These are phyloP conservation scores for Leptomonas pyrrhocoris DNA, from an alignment of 208 protist species.

Conservation along the genomic window DNA sequence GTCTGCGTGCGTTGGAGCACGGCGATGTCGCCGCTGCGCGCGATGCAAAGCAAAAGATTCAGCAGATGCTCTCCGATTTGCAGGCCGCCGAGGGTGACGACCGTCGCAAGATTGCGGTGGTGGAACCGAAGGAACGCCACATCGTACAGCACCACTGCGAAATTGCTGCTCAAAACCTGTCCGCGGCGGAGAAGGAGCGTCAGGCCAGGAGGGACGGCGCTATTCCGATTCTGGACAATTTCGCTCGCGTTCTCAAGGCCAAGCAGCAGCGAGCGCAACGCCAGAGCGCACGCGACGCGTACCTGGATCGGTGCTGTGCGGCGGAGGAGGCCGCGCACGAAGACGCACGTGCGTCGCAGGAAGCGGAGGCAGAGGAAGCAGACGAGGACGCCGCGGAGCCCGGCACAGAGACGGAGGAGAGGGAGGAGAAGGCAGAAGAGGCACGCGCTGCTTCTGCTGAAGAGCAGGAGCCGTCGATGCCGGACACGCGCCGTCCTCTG, in stretches of 20 bases:
- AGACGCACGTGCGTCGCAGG: conserved; percentile 19
- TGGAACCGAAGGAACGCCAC: conserved; percentile 19
- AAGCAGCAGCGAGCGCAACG: conserved; percentile 23
- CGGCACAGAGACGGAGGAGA: background rate
- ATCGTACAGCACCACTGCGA: conserved; percentile 15
- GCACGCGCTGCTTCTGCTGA: background rate
- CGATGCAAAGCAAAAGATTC: background rate
- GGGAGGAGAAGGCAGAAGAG: background rate
- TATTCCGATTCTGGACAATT: background rate
- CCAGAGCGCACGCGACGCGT: conserved; percentile 22
- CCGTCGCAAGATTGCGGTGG: conserved; percentile 9
- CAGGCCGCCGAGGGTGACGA: conserved; percentile 31
- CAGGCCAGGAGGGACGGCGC: background rate
- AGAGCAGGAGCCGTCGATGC: background rate
- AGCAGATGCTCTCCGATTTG: background rate
- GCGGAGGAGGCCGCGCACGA: conserved; percentile 16
- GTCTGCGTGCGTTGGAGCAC: conserved; percentile 29
- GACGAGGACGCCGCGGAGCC: background rate
- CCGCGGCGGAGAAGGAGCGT: background rate
- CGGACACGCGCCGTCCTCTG: background rate
- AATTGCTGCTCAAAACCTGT: background rate
- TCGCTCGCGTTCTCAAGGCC: conserved; percentile 27
- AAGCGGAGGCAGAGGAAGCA: background rate
- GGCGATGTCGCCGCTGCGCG: conserved; percentile 24
- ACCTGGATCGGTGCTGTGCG: conserved; percentile 20